Evolutionary conservation across 2,329 filamentous ascomycete genomes (phyloP), one percentile per base, ranked within the genome.

Genomic region (Claviceps sp.): DNA sequence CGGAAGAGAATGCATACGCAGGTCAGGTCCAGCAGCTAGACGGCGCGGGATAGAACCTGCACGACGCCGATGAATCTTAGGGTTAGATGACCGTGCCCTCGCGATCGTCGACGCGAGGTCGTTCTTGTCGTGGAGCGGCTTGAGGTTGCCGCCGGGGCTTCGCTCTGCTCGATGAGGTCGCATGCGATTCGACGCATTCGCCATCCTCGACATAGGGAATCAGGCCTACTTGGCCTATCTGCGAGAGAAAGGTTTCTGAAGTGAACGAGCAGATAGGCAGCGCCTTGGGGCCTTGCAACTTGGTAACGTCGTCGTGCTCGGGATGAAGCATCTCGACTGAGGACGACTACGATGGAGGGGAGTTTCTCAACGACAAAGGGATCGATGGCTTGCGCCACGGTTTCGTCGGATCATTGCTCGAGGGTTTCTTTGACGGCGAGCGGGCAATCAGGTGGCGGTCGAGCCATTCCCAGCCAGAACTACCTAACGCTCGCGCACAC

Each of bases 271-370:
- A 95, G 9, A 97, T 79, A 2, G 98, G 91, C 50, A 98, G 85
- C 5, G 80, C 79, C 59, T 88, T 79, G 0, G 90, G 82, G 59
- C 90, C 86, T 60, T 93, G 84, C 75, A 85, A 83, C 70, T 95
- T 95, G 88, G 18, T 85, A 60, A 98, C 90, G 68, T 98, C 98
- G 73, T 88, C 93, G 69, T 97, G 91, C 22, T 98, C 93, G 0
- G 90, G 82, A 67, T 98, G 93, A 66, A 98, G 93, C 65, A 98
- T 96, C 70, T 98, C 98, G 71, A 22, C 98, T 98, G 53, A 98
- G 77, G 0, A 93, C 93, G 55, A 96, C 88, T n/a, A 98, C 89
- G 1, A 93, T 98, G 0, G 93, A 22, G 2, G 4, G 93, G 68
- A 98, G 98, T 64, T 97, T 98, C 68, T 96, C 91, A 68, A 97